Conservation (phyloP, 768 basidiomycete species). For the Lactifluus volemus region DNA sequence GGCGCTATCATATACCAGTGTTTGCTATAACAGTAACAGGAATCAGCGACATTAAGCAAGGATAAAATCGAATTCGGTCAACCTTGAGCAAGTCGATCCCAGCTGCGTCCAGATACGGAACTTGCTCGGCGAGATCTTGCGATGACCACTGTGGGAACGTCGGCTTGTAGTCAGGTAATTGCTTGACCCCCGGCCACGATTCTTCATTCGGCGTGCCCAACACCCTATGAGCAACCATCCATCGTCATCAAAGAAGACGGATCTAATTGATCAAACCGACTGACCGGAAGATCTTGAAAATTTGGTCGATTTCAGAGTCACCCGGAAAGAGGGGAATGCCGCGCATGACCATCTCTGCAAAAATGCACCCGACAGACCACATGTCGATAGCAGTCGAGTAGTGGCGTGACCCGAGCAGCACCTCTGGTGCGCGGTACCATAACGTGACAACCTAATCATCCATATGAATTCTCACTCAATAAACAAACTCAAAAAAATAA, state of each 20-base stretch:
- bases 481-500: neutral
- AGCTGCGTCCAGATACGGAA: slow-evolving; percentile 62
- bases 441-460: slow-evolving; percentile 83
- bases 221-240: slow-evolving; percentile 34
- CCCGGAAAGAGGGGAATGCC: slow-evolving; percentile 91
- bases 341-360: slow-evolving; percentile 96
- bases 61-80: slow-evolving; percentile 10
- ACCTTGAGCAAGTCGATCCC: slow-evolving; percentile 81
- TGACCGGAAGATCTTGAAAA: slow-evolving; percentile 97
- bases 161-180: slow-evolving; percentile 89
- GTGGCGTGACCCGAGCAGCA: slow-evolving; percentile 89
- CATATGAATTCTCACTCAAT: too few relatives aligned
- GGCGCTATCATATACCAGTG: slow-evolving; percentile 77
- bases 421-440: slow-evolving; percentile 99
- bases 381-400: slow-evolving; percentile 98
- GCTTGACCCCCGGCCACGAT: slow-evolving; percentile 82
- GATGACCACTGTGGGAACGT: slow-evolving; percentile 93
- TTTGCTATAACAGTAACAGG: slow-evolving; percentile 22
- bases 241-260: too few relatives aligned
- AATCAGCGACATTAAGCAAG: neutral
- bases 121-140: slow-evolving; percentile 58
- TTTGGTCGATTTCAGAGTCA: slow-evolving; percentile 99
- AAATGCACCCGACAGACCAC: slow-evolving; percentile 99
- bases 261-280: slow-evolving; percentile 17
- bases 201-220: slow-evolving; percentile 92